Base-by-base conservation (phyloP, 257 asterid species). In the Solanum sejunctum region DNA sequence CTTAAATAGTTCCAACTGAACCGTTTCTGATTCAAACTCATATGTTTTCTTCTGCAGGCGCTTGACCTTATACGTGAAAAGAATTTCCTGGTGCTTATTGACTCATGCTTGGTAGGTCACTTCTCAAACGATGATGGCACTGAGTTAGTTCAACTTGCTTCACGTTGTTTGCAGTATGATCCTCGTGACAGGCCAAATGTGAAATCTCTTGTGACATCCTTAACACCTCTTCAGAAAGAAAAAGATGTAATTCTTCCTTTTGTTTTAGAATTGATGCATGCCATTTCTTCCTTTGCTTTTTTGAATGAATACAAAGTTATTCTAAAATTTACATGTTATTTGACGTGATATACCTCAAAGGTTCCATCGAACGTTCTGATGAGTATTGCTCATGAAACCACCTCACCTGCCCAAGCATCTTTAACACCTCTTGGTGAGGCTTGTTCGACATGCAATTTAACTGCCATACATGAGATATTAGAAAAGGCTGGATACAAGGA, bases 341-440 rank as follows among this genome's bases (percentile, higher is more conserved):
- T 26, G 47, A 77, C 26, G 47, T 12, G 8, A n/a, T 47, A 12
- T 73, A 21, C 20, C 13, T 85, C 87, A 55, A 90, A 91, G 93
- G 92, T 88, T 18, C 90, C 92, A 18, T 91, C 93, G 8, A 36
- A 85, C 57, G 84, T 87, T 84, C 81, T 91, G 89, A 84, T 91
- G 83, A 88, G 87, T 75, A 86, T 91, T 66, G 72, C 84, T 86
- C 88, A 78, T 45, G 92, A 86, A 85, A 75, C 87, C 60, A 69
- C 84, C 73, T 86, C 89, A 78, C 83, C 87, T 2, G 10, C 81
- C 6, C 80, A 73, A 56, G n/a, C 45, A 10, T 84, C 89, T 16
- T 83, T 88, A 82, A 83, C 92, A 28, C 93, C 93, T 28, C 90
- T 91, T 61, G 93, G 87, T 6, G 91, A 91, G 81, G 93, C 93